These are phyloP conservation scores for Fusarium sp. DNA, from an alignment of 2,329 filamentous ascomycete genomes.

Conservation along the genomic window DNA sequence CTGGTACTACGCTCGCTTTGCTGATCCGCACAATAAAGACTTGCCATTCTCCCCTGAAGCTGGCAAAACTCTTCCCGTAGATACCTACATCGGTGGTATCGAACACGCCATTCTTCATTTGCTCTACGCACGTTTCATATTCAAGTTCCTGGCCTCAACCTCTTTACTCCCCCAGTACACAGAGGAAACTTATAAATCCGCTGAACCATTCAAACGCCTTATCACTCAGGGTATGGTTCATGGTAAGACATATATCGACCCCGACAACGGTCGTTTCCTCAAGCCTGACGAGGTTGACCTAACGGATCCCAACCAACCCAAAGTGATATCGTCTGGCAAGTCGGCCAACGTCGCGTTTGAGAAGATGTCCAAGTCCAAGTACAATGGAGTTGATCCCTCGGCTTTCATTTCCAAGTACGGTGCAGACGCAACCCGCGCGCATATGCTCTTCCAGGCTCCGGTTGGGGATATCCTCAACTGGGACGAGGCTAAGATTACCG, in stretches of 20 bases:
- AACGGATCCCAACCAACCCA: constrained; percentile 65
- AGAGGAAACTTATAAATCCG: constrained; percentile 52
- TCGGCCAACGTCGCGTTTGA: constrained; percentile 76
- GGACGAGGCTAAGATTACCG: constrained; percentile 85
- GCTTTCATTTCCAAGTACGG: constrained; percentile 79
- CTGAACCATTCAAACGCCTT: constrained; percentile 85
- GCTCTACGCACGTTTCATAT: constrained; percentile 89
- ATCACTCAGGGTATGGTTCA: constrained; percentile 95
- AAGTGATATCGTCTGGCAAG: constrained; percentile 71
- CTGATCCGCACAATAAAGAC: constrained; percentile 74
- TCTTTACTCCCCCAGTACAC: constrained; percentile 57
- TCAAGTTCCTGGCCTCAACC: constrained; percentile 80
- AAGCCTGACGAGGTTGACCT: constrained; percentile 80
- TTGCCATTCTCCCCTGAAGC: constrained; percentile 71
- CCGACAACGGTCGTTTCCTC: constrained; percentile 79
- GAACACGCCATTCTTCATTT: constrained; percentile 93
- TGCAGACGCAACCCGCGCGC: constrained; percentile 84
- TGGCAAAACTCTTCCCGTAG: constrained; percentile 76
- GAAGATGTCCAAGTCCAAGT: constrained; percentile 96
- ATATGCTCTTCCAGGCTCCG: constrained; percentile 90
- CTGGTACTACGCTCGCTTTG: constrained; percentile 89
- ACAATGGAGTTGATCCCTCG: constrained; percentile 89
- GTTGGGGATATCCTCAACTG: constrained; percentile 87
- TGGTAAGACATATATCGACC: constrained; percentile 83
- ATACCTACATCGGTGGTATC: constrained; percentile 89